Conservation (phyloP, 2,329 filamentous ascomycete genomes). For the Tolypocladium tropicale region DNA sequence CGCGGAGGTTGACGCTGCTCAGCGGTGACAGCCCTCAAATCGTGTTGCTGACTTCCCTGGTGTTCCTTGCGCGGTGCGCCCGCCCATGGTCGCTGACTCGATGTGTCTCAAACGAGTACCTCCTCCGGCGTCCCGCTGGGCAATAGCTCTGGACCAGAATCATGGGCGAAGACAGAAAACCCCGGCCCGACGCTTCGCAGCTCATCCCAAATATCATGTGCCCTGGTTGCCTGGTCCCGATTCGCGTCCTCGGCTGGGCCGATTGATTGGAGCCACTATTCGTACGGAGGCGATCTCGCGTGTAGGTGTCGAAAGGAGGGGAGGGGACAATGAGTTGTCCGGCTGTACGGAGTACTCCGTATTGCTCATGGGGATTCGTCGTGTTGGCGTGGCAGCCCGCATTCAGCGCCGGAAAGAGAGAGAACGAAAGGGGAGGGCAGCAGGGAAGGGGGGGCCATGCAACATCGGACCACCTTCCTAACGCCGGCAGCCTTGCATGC, state of each 20-base stretch:
- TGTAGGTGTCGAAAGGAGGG: not conserved
- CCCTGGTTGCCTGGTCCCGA: not conserved
- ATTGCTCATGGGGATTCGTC: not conserved
- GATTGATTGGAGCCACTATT: not conserved
- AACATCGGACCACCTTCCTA: not conserved
- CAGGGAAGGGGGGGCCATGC: not conserved
- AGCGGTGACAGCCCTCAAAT: not conserved
- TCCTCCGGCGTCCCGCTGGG: too few species aligned
- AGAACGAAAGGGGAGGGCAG: not conserved
- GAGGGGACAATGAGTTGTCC: not conserved
- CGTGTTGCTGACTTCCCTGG: not conserved
- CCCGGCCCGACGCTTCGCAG: not conserved
- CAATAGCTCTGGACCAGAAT: too few species aligned
- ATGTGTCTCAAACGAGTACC: too few species aligned
- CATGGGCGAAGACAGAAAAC: too few species aligned
- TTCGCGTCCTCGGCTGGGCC: not conserved
- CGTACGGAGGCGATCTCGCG: not conserved
- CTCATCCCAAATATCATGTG: not conserved
- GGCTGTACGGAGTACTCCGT: too few species aligned
- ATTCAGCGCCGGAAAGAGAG: not conserved
- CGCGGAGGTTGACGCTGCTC: not conserved
- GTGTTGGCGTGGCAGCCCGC: not conserved
- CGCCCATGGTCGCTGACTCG: not conserved
- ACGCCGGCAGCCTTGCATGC: not conserved
- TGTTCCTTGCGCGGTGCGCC: not conserved